Conservation (phyloP, 202 grass and related monocot species). For the Carex arenaria region DNA sequence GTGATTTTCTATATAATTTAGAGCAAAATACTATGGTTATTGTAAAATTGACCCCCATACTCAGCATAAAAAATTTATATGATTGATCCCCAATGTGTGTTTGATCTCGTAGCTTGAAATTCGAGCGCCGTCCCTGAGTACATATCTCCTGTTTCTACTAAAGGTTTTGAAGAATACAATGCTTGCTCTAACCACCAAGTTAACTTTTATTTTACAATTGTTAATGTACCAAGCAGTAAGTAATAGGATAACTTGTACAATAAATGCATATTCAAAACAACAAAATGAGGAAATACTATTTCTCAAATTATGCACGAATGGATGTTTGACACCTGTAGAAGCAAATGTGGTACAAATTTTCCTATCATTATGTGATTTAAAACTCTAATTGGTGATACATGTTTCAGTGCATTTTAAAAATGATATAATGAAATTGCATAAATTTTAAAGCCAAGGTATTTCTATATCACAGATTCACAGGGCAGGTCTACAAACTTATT, state of each 20-base stretch:
- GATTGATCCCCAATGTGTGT: no score
- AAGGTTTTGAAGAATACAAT: background rate
- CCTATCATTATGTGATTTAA: background rate
- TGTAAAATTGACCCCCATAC: no score
- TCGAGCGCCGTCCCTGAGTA: background rate
- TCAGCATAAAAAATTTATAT: no score
- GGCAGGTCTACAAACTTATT: background rate
- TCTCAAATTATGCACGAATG: no score
- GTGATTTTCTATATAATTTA: no score
- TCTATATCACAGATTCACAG: background rate
- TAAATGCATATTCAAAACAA: background rate
- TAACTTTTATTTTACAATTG: background rate
- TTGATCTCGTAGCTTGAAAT: no score
- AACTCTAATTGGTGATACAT: background rate
- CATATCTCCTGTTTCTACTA: background rate
- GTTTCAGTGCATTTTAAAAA: background rate
- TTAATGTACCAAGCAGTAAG: background rate
- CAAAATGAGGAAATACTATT: no score
- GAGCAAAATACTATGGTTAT: no score
- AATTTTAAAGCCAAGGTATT: background rate
- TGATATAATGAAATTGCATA: background rate
- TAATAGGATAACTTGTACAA: background rate
- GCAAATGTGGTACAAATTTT: background rate
- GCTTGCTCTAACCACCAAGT: background rate
- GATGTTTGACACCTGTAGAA: no score